Percentiles rank a stretch among this genome's conserved stretches.
Evolutionary conservation across 1,284 basidiomycete genomes (phyloP).

Genomic region (Boletus smithii): DNA sequence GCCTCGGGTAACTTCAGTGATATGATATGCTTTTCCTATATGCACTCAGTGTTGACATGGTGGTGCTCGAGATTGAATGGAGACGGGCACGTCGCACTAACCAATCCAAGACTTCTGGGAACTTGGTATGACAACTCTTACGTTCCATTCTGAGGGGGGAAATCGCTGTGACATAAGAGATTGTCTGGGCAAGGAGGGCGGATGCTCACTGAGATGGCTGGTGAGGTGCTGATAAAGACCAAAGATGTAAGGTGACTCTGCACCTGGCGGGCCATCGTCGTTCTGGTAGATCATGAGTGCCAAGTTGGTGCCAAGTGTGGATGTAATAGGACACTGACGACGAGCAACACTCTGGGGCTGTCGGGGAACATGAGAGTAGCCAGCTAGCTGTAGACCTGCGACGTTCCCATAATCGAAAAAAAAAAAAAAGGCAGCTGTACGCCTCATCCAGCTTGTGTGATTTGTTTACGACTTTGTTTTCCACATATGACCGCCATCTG

Average conservation of each 20-base stretch:
- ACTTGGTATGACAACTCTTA: slow-evolving; percentile 85
- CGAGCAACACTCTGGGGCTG: slow-evolving; percentile 51
- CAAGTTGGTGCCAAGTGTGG: neutral
- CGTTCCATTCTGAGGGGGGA: slow-evolving; percentile 68
- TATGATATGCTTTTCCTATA: slow-evolving; percentile 79
- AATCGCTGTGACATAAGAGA: slow-evolving; percentile 7
- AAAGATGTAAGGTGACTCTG: slow-evolving; percentile 81
- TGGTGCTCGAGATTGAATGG: slow-evolving; percentile 3
- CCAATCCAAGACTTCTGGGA: slow-evolving; percentile 91
- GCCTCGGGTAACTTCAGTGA: slow-evolving; percentile 74
- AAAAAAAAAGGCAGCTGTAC: slow-evolving; percentile 6
- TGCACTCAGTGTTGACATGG: slow-evolving; percentile 2
- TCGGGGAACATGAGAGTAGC: slow-evolving; percentile 33
- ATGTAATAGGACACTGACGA: slow-evolving; percentile 40
- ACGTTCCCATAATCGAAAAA: slow-evolving; percentile 27
- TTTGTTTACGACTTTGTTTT: no score
- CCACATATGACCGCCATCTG: slow-evolving; percentile 21
- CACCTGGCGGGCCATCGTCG: slow-evolving; percentile 84
- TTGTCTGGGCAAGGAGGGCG: slow-evolving; percentile 1
- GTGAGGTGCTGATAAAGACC: slow-evolving; percentile 72
- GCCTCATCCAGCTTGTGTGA: no score
- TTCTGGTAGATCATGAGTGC: slow-evolving; percentile 45
- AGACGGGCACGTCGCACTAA: slow-evolving; percentile 26
- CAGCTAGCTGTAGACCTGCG: no score
- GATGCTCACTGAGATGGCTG: slow-evolving; percentile 53